Base-by-base conservation (phyloP, 768 basidiomycete species). In the Nevesoporus exiguus region DNA sequence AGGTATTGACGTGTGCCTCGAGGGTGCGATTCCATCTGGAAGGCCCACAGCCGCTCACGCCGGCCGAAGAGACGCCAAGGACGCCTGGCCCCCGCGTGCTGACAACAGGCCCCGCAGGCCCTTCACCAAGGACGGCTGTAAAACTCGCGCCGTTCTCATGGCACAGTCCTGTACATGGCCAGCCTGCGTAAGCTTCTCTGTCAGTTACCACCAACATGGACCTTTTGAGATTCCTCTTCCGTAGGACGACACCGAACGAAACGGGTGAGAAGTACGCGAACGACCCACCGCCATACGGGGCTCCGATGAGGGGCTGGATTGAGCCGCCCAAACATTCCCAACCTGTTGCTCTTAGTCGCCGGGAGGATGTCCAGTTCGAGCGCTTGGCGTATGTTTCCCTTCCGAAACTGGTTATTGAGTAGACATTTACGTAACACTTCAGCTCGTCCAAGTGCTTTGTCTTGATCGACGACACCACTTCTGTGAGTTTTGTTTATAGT, bases 371-470 rank as follows among this genome's bases (percentile, higher is more conserved):
- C 17, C 65, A 66, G 43, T 51, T 57, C 31, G 39, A 55, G 8
- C n/a, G 59, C 36, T 45, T 66, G 9, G 25, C 44, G 65, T 67
- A 52, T 3, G 65, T 59, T 17, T 37, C 43, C 29, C 13, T 40
- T 39, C 11, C 9, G 30, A 48, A 43, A 17, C 5, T n/a, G 15
- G 37, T 3, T 7, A 9, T 10, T 19, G 43, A 53, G 14, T 9
- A 43, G 10, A 14, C 3, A 13, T 17, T 66, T 17, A 65, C 22
- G 15, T 11, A n/a, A 22, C 27, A 5, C 9, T 49, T 14, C 13
- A 66, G 65, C 47, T 56, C 51, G 10, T 50, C 65, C 44, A 57
- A 64, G 7, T 66, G 48, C 47, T 65, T 67, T 19, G 27, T 53
- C 25, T 55, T 66, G 54, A 51, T 66, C 25, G 65, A 66, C 33